These are phyloP conservation scores for Fusarium illudens DNA, from an alignment of 2,329 filamentous ascomycete species.

Conservation along the genomic window DNA sequence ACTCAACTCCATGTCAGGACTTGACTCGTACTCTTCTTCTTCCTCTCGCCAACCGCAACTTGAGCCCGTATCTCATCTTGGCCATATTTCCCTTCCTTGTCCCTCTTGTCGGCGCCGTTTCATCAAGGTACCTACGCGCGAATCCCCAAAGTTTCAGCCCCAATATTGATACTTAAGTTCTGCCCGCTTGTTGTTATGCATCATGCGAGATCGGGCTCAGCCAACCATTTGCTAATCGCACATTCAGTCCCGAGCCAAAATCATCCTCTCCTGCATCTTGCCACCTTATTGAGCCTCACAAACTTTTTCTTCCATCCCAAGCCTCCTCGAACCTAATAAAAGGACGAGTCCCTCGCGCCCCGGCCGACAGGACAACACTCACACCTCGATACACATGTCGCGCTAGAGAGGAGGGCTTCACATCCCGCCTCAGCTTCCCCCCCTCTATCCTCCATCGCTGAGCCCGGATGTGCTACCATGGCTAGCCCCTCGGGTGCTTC, in stretches of 20 bases:
- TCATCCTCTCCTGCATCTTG: slow-evolving; percentile 24
- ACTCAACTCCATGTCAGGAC: slow-evolving; percentile 21
- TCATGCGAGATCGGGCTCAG: slow-evolving; percentile 36
- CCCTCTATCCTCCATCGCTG: not conserved
- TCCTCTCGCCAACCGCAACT: not conserved
- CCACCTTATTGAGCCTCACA: not conserved
- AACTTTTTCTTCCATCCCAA: not conserved
- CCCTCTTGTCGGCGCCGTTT: not conserved
- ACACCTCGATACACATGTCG: slow-evolving; percentile 16
- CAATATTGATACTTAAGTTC: slow-evolving; percentile 16
- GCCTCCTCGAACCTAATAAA: not conserved
- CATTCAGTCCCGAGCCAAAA: slow-evolving; percentile 24
- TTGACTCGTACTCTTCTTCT: not conserved
- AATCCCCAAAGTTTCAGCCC: slow-evolving; percentile 2
- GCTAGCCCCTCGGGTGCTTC: slow-evolving; percentile 37
- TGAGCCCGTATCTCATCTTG: slow-evolving; percentile 6
- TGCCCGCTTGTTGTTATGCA: slow-evolving; percentile 31
- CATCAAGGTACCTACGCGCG: slow-evolving; percentile 6
- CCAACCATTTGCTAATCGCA: slow-evolving; percentile 41
- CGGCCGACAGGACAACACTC: not conserved
- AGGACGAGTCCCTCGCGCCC: not conserved
- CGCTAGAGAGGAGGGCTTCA: slow-evolving; percentile 16
- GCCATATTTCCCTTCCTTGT: not conserved
- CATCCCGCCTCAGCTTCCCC: slow-evolving; percentile 4
- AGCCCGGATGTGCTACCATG: slow-evolving; percentile 40